phyloP scores from a whole-genome alignment of 2,329 filamentous ascomycete species.

The Epichloe aotearoae region DNA sequence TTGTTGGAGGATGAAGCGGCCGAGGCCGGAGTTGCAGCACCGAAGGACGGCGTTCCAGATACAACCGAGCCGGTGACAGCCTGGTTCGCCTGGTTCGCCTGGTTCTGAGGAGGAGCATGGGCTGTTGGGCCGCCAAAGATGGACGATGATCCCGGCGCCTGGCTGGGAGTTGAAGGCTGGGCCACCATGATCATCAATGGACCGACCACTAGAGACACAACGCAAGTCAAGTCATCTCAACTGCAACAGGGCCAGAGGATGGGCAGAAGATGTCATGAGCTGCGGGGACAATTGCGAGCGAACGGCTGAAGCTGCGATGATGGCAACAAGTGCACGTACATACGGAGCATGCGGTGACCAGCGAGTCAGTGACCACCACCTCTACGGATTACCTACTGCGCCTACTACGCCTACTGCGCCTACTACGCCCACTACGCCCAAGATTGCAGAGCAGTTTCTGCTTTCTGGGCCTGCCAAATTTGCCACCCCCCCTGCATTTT shows the following conservation, averaged over 20 bases:
- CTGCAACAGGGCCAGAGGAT: neutral
- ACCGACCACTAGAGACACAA: neutral
- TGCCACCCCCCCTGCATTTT: neutral
- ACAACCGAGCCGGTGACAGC: slow-evolving; percentile 14
- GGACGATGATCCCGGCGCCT: slow-evolving; percentile 22
- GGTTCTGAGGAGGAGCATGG: slow-evolving; percentile 14
- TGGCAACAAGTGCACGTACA: neutral
- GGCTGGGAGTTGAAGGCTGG: slow-evolving; percentile 32
- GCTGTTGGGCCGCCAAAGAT: slow-evolving; percentile 32
- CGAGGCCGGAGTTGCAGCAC: slow-evolving; percentile 12
- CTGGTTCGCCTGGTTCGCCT: slow-evolving; percentile 16
- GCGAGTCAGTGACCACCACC: too few species aligned
- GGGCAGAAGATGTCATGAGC: neutral
- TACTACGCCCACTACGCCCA: too few species aligned
- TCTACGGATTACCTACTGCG: too few species aligned
- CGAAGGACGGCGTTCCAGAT: slow-evolving; percentile 14
- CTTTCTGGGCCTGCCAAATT: neutral
- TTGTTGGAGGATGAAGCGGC: slow-evolving; percentile 44
- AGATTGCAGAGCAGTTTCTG: neutral
- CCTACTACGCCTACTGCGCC: too few species aligned
- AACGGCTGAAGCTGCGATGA: neutral
- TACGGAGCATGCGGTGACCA: too few species aligned
- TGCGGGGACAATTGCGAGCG: neutral
- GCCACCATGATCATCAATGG: slow-evolving; percentile 23
- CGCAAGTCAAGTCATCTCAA: slow-evolving; percentile 5